Conservation (phyloP, 1,139 yeast species). For the Taphrina betulina region DNA sequence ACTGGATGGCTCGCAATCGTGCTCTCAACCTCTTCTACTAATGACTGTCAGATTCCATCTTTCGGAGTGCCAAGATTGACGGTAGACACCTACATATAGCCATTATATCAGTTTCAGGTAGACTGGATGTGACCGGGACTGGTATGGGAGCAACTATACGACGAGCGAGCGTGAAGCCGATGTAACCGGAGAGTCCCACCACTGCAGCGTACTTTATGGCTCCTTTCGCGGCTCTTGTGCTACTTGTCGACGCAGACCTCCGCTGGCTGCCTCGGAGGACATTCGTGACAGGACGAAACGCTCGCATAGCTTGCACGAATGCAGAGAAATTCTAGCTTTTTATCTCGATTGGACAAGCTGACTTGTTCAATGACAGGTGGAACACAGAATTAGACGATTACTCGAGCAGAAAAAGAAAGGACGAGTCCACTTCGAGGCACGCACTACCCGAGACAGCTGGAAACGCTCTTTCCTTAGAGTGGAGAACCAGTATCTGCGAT, state of each 20-base stretch:
- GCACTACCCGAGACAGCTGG: too few species aligned
- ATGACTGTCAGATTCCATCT: background rate
- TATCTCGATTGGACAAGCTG: too few species aligned
- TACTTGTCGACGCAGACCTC: conserved; percentile 8
- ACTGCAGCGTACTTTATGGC: conserved; percentile 4
- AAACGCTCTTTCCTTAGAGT: too few species aligned
- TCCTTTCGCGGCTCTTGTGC: background rate
- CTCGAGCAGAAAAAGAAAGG: too few species aligned
- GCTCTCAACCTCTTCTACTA: conserved; percentile 15
- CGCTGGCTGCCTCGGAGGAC: background rate
- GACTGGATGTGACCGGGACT: conserved; percentile 3
- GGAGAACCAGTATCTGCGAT: too few species aligned
- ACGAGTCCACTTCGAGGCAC: too few species aligned
- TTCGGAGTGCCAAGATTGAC: background rate
- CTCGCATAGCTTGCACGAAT: too few species aligned
- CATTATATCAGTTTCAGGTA: background rate
- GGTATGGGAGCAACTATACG: conserved; percentile 9
- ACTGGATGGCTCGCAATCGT: conserved; percentile 32
- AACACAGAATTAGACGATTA: too few species aligned
- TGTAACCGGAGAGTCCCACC: conserved; percentile 9
- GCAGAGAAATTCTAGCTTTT: too few species aligned
- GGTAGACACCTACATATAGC: conserved; percentile 2
- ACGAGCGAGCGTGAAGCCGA: conserved; percentile 16
- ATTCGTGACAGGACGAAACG: background rate
- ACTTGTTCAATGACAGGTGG: too few species aligned